Base-by-base conservation (phyloP, 257 asterid species). In the Galeopsis tetrahit region DNA sequence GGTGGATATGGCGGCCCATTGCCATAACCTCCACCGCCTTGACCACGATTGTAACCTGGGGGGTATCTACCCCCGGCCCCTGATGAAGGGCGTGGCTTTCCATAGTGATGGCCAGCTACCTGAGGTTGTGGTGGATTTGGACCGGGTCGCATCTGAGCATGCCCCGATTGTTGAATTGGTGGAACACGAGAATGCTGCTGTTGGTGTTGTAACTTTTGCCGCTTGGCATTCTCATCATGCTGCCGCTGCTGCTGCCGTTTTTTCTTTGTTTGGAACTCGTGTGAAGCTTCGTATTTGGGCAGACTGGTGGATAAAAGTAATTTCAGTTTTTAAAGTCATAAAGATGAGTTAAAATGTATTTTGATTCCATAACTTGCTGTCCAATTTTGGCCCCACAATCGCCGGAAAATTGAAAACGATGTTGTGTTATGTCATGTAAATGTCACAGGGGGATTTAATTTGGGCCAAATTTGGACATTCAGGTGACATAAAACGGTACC, bases 251-350 rank as follows among this genome's bases (percentile, higher is more conserved):
- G 97, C 81, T 88, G 97, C 3, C 96, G 93, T 78, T 90, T 90
- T 81, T 90, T 90, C 96, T 90, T 90, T 34, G 97, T 90, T 74
- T 90, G 97, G 83, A 88, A 90, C 81, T 90, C 97, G n/a, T 90
- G 97, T 11, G 97, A 90, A 63, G 97, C 42, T 76, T 90, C 97
- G 14, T 90, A 90, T 77, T 81, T 88, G 31, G 97, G 97, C 86
- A 90, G 80, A 77, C 97, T 90, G 87, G 70, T 31, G 51, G 48
- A 70, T 9, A 70, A 28, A 56, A 34, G 21, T 21, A 21, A 21
- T 21, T 21, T 21, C 28, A 21, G 28, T 21, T 21, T 21, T 21
- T 1, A 21, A 21, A 21, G 28, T 21, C 28, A 21, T 21, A 21
- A 21, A 21, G 28, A 21, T 21, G 28, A 21, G 28, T 21, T 21